Evolutionary conservation across 2,329 filamentous ascomycete genomes (phyloP).

Genomic region (Ilyonectria destructans): DNA sequence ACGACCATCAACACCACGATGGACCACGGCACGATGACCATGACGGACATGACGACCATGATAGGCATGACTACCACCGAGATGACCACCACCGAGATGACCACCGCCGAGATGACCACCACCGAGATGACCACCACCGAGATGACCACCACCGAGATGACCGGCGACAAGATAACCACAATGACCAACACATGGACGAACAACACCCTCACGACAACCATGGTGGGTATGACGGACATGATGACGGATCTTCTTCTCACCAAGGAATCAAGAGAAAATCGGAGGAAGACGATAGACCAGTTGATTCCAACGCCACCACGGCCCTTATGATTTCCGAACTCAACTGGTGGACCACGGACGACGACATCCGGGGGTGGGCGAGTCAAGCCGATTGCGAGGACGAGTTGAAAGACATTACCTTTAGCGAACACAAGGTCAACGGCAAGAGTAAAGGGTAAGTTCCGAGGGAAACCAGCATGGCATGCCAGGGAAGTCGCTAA

Average conservation of each 20-base stretch:
- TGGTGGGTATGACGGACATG: slow-evolving; percentile 58
- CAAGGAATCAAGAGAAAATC: slow-evolving; percentile 75
- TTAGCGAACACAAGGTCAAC: slow-evolving; percentile 99
- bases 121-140: slow-evolving; percentile 43
- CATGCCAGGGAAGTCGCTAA: slow-evolving; percentile 23
- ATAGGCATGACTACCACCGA: slow-evolving; percentile 48
- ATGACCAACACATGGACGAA: slow-evolving; percentile 60
- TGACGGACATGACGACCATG: slow-evolving; percentile 40
- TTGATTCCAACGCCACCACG: slow-evolving; percentile 74
- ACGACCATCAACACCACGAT: slow-evolving; percentile 61
- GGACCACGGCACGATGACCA: slow-evolving; percentile 51
- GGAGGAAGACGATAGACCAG: slow-evolving; percentile 71
- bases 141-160: slow-evolving; percentile 51
- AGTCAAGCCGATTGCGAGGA: slow-evolving; percentile 85
- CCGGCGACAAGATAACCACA: slow-evolving; percentile 52
- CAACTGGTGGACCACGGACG: slow-evolving; percentile 97
- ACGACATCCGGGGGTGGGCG: slow-evolving; percentile 92
- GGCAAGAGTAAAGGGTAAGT: slow-evolving; percentile 97
- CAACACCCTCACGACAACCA: slow-evolving; percentile 59
- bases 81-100: slow-evolving; percentile 43
- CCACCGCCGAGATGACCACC: slow-evolving; percentile 52
- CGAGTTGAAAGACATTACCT: slow-evolving; percentile 92
- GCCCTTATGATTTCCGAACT: slow-evolving; percentile 91
- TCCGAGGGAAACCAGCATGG: background rate
- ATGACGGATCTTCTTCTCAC: slow-evolving; percentile 55